These are phyloP conservation scores for Pelargonium myrrhifolium DNA, from an alignment of 441 rosid species.

Conservation along the genomic window DNA sequence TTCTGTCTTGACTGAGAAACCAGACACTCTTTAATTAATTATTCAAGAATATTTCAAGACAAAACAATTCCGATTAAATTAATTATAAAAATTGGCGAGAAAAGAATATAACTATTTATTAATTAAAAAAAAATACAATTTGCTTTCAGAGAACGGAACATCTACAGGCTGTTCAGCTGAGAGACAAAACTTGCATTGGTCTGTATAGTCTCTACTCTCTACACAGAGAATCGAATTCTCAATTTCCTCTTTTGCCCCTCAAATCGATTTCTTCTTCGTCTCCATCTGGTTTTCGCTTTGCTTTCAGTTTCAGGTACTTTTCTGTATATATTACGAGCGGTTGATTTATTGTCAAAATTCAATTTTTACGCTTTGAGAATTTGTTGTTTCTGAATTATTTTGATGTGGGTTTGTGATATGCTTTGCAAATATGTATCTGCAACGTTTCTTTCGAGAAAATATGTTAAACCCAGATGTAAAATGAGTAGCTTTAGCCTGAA, in stretches of 20 bases:
- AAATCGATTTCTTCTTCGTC: not conserved
- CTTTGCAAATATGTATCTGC: not conserved
- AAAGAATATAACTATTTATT: too few relatives aligned
- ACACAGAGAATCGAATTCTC: not conserved
- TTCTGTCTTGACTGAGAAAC: too few relatives aligned
- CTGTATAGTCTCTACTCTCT: slow-evolving; percentile 12
- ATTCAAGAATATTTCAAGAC: too few relatives aligned
- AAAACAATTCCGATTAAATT: too few relatives aligned
- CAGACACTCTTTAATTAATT: too few relatives aligned
- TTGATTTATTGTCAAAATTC: not conserved
- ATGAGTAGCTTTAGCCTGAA: not conserved
- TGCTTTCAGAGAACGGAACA: too few relatives aligned
- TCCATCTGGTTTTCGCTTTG: not conserved
- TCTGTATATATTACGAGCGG: not conserved
- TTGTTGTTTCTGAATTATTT: not conserved
- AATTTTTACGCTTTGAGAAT: not conserved
- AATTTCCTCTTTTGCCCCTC: not conserved
- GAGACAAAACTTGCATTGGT: slow-evolving; percentile 11
- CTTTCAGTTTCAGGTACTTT: slow-evolving; percentile 4
- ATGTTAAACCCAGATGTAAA: not conserved
- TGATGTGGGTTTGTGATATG: not conserved
- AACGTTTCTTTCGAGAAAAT: not conserved
- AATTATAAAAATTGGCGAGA: too few relatives aligned
- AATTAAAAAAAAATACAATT: too few relatives aligned
- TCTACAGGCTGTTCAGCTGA: not conserved